Conservation (phyloP, 345 rosid genomes). For the Ceriops decandra region DNA sequence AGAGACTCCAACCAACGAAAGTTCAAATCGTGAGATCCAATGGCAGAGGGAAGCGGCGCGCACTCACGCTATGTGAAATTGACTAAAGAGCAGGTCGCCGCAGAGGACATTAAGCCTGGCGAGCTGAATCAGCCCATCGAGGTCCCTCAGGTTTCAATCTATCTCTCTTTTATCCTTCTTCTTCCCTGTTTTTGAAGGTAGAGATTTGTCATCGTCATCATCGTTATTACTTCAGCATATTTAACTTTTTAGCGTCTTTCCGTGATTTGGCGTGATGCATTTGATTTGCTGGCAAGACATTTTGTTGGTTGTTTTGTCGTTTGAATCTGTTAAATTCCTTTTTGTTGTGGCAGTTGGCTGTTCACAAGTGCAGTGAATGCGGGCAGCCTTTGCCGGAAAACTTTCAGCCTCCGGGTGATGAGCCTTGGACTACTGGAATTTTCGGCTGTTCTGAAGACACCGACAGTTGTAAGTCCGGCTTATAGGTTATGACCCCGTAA, state of each 20-base stretch:
- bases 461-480: slow-evolving; percentile 64
- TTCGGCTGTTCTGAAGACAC: slow-evolving; percentile 85
- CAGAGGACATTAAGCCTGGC: slow-evolving; percentile 82
- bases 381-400: slow-evolving; percentile 86
- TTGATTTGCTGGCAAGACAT: background rate
- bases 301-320: background rate
- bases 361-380: slow-evolving; percentile 81
- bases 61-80: slow-evolving; percentile 78
- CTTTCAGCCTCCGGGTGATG: slow-evolving; percentile 77
- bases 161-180: background rate
- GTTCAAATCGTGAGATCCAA: slow-evolving; percentile 27
- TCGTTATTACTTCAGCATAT: background rate
- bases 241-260: background rate
- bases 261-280: background rate
- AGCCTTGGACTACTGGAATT: slow-evolving; percentile 93
- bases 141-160: slow-evolving; percentile 71
- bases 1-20: too few species aligned
- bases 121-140: slow-evolving; percentile 97
- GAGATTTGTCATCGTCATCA: background rate
- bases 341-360: slow-evolving; percentile 48
- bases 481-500: too few species aligned
- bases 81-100: slow-evolving; percentile 65
- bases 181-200: background rate
- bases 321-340: background rate
- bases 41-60: slow-evolving; percentile 74